Evolutionary conservation across 345 rosid genomes (phyloP).

Genomic region (Bretschneidera sinensis): DNA sequence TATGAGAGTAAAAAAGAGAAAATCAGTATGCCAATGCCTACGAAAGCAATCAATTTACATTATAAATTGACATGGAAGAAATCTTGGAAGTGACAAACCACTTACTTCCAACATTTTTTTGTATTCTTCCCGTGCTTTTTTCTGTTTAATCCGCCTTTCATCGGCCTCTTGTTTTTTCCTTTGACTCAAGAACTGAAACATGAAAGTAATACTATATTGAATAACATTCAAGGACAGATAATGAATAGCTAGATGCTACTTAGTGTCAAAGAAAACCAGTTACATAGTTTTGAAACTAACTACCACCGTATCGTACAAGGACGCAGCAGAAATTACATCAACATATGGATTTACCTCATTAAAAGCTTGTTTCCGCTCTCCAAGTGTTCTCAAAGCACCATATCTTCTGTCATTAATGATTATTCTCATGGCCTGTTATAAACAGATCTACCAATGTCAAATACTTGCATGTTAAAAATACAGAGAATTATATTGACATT

Average conservation of each 20-base stretch:
- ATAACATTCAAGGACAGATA: not conserved
- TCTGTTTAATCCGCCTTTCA: conserved; percentile 65
- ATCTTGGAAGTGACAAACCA: conserved; percentile 15
- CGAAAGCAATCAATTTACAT: not conserved
- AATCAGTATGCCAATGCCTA: not conserved
- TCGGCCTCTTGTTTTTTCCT: conserved; percentile 78
- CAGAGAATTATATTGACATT: conserved; percentile 7
- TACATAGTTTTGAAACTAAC: no score
- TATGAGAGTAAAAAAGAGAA: not conserved
- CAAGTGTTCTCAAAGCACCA: conserved; percentile 86
- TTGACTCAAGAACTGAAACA: conserved; percentile 66
- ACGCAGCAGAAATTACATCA: conserved; percentile 1
- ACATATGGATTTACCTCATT: conserved; percentile 53
- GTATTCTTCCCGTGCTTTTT: conserved; percentile 70
- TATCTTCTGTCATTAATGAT: conserved; percentile 89
- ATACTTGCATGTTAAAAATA: conserved; percentile 11
- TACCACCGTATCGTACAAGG: not conserved
- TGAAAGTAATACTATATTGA: conserved; percentile 3
- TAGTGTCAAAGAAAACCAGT: no score
- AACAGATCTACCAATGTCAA: conserved; percentile 23
- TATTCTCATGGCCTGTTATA: conserved; percentile 73
- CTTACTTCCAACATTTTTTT: conserved; percentile 84
- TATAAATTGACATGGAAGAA: not conserved
- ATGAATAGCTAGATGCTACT: conserved; percentile 12
- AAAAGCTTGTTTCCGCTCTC: conserved; percentile 93